These are phyloP conservation scores for Calonectria montana DNA, from an alignment of 2,329 filamentous ascomycete species.

Conservation along the genomic window DNA sequence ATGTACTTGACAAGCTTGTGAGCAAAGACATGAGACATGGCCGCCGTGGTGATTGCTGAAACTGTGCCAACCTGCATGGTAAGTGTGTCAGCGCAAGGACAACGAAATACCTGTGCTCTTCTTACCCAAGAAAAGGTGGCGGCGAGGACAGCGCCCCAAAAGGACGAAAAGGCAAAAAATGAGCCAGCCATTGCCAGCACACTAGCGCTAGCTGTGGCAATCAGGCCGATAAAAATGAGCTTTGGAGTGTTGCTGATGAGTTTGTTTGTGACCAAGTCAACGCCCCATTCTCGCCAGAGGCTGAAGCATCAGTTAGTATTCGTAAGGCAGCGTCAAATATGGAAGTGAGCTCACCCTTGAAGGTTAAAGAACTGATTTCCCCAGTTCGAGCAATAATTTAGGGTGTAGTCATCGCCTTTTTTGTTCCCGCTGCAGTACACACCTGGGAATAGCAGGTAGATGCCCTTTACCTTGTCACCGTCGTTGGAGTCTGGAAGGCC, in stretches of 20 bases:
- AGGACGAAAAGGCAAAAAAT: background rate
- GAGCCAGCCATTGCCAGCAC: background rate
- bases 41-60: background rate
- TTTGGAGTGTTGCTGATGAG: background rate
- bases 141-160: background rate
- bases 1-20: background rate
- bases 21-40: background rate
- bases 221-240: background rate
- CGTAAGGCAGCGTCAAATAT: background rate
- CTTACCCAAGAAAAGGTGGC: constrained; percentile 1
- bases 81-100: background rate
- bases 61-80: background rate
- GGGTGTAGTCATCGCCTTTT: background rate
- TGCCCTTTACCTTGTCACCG: background rate
- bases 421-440: background rate
- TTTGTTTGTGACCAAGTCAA: background rate
- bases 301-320: background rate
- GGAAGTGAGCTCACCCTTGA: background rate
- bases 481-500: background rate
- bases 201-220: background rate
- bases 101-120: background rate
- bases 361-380: background rate
- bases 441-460: background rate
- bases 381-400: background rate
- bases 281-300: background rate